Evolutionary conservation across 495 filamentous ascomycete species (phyloP).

Genomic region (Penicillium cinerascens): DNA sequence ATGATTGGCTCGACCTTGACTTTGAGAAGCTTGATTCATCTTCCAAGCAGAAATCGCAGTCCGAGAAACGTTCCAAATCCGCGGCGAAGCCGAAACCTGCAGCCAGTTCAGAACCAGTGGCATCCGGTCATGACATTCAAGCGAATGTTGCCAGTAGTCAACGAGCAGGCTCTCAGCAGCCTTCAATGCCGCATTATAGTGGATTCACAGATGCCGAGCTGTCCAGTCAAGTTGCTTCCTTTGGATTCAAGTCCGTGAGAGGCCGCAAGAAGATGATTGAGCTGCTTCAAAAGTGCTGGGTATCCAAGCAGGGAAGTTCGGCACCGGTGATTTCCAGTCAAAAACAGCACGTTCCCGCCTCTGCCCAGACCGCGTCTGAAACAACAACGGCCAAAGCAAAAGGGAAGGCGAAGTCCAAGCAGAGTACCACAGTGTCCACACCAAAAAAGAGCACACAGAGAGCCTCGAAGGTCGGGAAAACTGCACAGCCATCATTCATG

Average conservation of each 20-base stretch:
- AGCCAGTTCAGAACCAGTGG: background rate
- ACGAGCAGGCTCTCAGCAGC: slow-evolving; percentile 6
- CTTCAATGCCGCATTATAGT: slow-evolving; percentile 57
- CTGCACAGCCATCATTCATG: slow-evolving; percentile 19
- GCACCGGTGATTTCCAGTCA: background rate
- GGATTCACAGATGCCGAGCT: slow-evolving; percentile 63
- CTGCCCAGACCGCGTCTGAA: background rate
- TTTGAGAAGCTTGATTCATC: slow-evolving; percentile 21
- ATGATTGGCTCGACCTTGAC: slow-evolving; percentile 36
- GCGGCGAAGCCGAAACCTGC: background rate
- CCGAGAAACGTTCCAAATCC: background rate
- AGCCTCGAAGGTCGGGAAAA: background rate
- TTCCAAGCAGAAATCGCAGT: background rate
- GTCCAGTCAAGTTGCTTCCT: slow-evolving; percentile 56
- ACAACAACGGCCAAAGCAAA: background rate
- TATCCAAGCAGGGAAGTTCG: slow-evolving; percentile 36
- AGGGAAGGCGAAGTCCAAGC: slow-evolving; percentile 5
- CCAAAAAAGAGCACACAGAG: background rate
- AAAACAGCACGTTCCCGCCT: background rate
- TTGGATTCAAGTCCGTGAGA: slow-evolving; percentile 74
- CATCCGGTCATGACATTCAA: background rate
- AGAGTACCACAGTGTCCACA: background rate
- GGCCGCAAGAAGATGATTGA: slow-evolving; percentile 68
- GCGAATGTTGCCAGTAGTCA: background rate
- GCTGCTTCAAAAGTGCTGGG: slow-evolving; percentile 71